A percentile compares a stretch with the other conserved stretches of the same genome.
phyloP scores from a whole-genome alignment of 148 eudicot genomes.

The Camellia sinensis region DNA sequence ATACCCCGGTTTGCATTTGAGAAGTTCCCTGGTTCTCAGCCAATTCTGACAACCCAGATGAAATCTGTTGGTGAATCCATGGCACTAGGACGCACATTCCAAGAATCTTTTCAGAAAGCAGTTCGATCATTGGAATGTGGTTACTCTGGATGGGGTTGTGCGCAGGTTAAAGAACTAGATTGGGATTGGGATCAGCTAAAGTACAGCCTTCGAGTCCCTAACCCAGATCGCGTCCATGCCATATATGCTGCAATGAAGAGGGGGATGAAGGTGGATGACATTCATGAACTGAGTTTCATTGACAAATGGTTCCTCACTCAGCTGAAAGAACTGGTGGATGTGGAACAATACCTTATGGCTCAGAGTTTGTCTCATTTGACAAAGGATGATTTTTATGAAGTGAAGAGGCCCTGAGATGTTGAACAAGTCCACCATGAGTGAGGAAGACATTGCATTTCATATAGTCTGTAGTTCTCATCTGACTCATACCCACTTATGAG shows the following conservation, averaged over 20 bases:
- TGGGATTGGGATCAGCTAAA: conserved; percentile 90
- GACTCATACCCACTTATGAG: too few relatives aligned
- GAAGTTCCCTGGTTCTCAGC: conserved; percentile 94
- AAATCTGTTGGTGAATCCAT: conserved; percentile 98
- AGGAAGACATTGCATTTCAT: too few relatives aligned
- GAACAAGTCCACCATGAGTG: too few relatives aligned
- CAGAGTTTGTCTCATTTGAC: conserved; percentile 56
- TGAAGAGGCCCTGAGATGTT: conserved; percentile 37
- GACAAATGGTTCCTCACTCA: conserved; percentile 98
- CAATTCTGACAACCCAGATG: conserved; percentile 91
- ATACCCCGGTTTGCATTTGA: conserved; percentile 99
- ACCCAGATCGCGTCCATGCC: conserved; percentile 88
- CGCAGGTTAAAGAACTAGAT: conserved; percentile 68
- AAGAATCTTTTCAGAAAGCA: conserved; percentile 98
- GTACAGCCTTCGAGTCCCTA: conserved; percentile 86
- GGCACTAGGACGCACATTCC: conserved; percentile 97
- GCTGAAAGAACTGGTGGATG: conserved; percentile 86
- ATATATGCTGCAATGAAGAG: conserved; percentile 94
- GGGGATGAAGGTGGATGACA: conserved; percentile 89
- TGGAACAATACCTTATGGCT: conserved; percentile 66
- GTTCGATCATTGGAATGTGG: conserved; percentile 93
- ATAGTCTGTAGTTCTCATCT: too few relatives aligned
- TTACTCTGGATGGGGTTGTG: conserved; percentile 91
- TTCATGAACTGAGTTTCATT: conserved; percentile 72
- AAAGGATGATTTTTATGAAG: conserved; percentile 77